Conservation (phyloP, 805 yeast species). For the Starmerella powellii region DNA sequence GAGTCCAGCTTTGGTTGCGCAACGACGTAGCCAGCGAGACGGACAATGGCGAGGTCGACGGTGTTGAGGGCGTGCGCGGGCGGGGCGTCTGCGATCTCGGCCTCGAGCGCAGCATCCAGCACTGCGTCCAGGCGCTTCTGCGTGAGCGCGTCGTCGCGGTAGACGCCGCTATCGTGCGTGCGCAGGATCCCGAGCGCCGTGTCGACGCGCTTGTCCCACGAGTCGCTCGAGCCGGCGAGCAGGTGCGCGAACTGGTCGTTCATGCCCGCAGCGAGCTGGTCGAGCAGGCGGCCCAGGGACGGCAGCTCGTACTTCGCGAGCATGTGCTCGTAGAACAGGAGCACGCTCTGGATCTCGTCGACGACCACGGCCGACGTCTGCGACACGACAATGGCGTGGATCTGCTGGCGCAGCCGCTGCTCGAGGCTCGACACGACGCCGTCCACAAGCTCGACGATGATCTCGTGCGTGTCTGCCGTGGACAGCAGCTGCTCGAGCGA, state of each 20-base stretch:
- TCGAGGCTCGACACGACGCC: conserved; percentile 43
- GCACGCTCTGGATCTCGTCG: conserved; percentile 47
- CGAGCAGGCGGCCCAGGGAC: conserved; percentile 22
- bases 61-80: conserved; percentile 29
- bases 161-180: conserved; percentile 29
- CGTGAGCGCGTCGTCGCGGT: conserved; percentile 16
- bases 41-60: conserved; percentile 27
- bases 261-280: conserved; percentile 29
- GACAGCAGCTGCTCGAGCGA: conserved; percentile 10
- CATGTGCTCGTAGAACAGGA: conserved; percentile 58
- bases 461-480: conserved; percentile 14
- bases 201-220: conserved; percentile 32
- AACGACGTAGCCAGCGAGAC: conserved; percentile 26
- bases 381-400: conserved; percentile 56
- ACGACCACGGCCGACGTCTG: conserved; percentile 48
- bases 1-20: conserved; percentile 27
- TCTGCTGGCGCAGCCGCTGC: conserved; percentile 47
- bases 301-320: conserved; percentile 37
- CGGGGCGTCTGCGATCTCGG: conserved; percentile 21
- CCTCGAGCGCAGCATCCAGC: conserved; percentile 28
- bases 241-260: conserved; percentile 37
- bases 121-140: conserved; percentile 24
- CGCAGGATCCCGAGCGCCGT: conserved; percentile 50
- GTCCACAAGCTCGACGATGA: conserved; percentile 28
- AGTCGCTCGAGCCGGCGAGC: conserved; percentile 44